A percentile compares a stretch with the other conserved stretches of the same genome.
These are phyloP conservation scores for Phytophthora pistaciae DNA, from an alignment of 352 stramenopile genomes.

Conservation along the genomic window DNA sequence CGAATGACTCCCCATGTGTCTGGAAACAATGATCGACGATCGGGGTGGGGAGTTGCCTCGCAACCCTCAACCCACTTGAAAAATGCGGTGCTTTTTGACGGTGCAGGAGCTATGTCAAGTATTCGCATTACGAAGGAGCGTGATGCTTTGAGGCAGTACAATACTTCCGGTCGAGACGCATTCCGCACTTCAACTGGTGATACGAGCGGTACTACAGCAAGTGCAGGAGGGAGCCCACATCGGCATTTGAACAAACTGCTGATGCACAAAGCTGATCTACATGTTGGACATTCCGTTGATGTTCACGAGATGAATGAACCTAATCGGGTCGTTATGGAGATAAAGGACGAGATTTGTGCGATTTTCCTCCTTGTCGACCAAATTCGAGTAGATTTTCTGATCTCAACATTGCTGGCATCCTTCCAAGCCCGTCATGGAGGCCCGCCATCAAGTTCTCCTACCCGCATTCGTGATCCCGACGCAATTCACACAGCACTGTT, in stretches of 20 bases:
- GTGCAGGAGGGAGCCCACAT: constrained; percentile 17
- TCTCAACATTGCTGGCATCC: constrained; percentile 61
- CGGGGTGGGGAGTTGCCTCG: constrained; percentile 10
- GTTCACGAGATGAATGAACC: constrained; percentile 51
- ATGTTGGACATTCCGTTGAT: constrained; percentile 9
- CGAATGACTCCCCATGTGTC: constrained; percentile 20
- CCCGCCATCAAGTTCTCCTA: constrained; percentile 23
- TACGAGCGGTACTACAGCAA: constrained; percentile 3
- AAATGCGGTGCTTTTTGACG: constrained; percentile 52
- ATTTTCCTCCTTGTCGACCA: constrained; percentile 69
- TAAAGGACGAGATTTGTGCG: constrained; percentile 77
- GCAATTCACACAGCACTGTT: constrained; percentile 35
- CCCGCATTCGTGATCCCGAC: constrained; percentile 31
- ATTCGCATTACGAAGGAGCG: constrained; percentile 40
- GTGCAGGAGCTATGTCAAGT: constrained; percentile 36
- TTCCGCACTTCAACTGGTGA: constrained; percentile 8
- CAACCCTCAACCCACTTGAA: constrained; percentile 31
- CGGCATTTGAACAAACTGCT: constrained; percentile 30
- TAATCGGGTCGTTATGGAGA: constrained; percentile 71
- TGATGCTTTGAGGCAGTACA: constrained; percentile 35
- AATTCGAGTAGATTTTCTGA: constrained; percentile 71
- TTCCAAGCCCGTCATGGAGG: constrained; percentile 49
- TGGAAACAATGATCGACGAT: constrained; percentile 18
- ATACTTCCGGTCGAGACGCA: not conserved
- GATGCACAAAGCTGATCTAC: constrained; percentile 19